Evolutionary conservation across 345 rosid species (phyloP), one percentile per base, ranked within the genome.

Genomic region (Isatis tinctoria): DNA sequence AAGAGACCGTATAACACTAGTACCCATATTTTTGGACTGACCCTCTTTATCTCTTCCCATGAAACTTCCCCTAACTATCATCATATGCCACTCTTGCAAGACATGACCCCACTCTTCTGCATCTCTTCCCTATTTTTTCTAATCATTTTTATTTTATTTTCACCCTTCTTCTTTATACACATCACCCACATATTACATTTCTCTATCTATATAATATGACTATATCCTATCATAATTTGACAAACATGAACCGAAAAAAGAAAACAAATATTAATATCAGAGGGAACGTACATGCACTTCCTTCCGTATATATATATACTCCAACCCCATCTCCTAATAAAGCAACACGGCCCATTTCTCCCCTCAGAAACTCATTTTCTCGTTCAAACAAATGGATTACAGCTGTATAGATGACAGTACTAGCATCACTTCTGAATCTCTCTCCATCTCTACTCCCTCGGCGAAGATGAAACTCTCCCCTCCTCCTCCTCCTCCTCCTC

Each of bases 361-460:
- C 20, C n/a, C n/a, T n/a, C 24, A 22, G 24, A 47, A 18, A 41
- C 73, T 33, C 53, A 8, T 27, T 17, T 12, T 53, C 1, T 18
- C n/a, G 1, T 24, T 33, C 6, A 51, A 14, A 39, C 4, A 56
- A 45, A 89, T 86, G 91, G 88, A 86, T 45, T 67, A 81, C 65
- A 82, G 86, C 77, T 76, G 75, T 69, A 58, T 77, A 26, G 92
- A 89, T 2, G 90, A 86, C 41, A 82, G 86, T 62, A 18, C 35
- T 71, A 82, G 86, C 4, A 85, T 84, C 3, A 83, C 65, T 8
- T 77, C 84, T 0, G 83, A 79, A 12, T 79, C 90, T 64, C 30
- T 83, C 49, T 69, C 85, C 69, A 27, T 64, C 27, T 62, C 87
- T n/a, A 79, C 85, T 1, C 74, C 74, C 20, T 33, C 70, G 20